phyloP scores from a whole-genome alignment of 805 yeast genomes.

The Wickerhamomyces bisporus region DNA sequence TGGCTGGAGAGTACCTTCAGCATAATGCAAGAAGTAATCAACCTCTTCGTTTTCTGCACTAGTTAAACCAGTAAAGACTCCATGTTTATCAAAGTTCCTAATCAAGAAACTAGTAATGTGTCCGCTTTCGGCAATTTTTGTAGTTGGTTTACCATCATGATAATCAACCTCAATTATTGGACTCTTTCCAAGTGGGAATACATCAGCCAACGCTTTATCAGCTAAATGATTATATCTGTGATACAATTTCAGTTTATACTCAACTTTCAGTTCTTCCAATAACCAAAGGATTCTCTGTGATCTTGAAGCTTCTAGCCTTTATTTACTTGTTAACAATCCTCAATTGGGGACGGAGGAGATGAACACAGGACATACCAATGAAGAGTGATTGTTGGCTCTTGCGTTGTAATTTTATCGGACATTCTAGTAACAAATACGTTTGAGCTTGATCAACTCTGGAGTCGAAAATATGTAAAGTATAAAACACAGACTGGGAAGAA shows the following conservation, averaged over 20 bases:
- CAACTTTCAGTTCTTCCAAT: conserved; percentile 51
- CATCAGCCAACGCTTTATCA: conserved; percentile 41
- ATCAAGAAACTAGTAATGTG: conserved; percentile 50
- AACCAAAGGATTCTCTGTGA: conserved; percentile 60
- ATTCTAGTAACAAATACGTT: too few relatives aligned
- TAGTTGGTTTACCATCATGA: conserved; percentile 21
- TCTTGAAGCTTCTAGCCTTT: conserved; percentile 37
- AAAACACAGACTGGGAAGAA: too few relatives aligned
- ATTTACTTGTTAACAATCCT: too few relatives aligned
- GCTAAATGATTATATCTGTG: conserved; percentile 45
- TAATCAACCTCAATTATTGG: conserved; percentile 52
- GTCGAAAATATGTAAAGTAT: too few relatives aligned
- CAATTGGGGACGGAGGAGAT: too few relatives aligned
- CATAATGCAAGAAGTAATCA: conserved; percentile 48
- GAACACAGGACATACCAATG: too few relatives aligned
- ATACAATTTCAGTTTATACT: conserved; percentile 50
- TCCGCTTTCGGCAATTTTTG: conserved; percentile 53
- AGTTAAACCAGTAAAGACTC: conserved; percentile 32
- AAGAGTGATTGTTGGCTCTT: too few relatives aligned
- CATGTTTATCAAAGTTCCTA: conserved; percentile 40
- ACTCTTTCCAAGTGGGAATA: conserved; percentile 60
- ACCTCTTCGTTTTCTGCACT: conserved; percentile 38
- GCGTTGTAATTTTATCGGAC: too few relatives aligned
- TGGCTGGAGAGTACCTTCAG: conserved; percentile 59
- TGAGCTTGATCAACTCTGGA: too few relatives aligned